These are phyloP conservation scores for Chytridiales sp. DNA, from an alignment of 371 early-diverging fungal genomes.

Conservation along the genomic window DNA sequence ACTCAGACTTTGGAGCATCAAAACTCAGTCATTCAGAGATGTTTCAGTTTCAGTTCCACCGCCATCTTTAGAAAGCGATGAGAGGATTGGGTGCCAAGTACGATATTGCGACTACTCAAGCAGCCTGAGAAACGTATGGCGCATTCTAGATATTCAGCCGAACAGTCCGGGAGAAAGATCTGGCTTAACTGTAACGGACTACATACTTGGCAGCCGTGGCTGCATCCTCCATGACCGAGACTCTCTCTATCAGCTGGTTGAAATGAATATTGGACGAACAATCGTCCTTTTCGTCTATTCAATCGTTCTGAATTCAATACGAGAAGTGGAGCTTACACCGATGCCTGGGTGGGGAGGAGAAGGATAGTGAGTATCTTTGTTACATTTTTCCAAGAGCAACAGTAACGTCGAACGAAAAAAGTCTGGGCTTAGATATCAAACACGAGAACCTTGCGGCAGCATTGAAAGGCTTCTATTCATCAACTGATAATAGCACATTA, in stretches of 20 bases:
- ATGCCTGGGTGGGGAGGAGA: slow-evolving; percentile 24
- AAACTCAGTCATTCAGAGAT: no score
- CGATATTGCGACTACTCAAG: no score
- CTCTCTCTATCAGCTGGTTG: slow-evolving; percentile 15
- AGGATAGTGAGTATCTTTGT: slow-evolving; percentile 21
- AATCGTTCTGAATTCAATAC: slow-evolving; percentile 17
- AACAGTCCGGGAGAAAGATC: slow-evolving; percentile 25
- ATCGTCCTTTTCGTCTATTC: slow-evolving; percentile 14
- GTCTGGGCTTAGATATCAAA: no score
- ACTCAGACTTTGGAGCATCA: no score
- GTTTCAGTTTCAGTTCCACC: no score
- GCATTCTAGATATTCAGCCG: slow-evolving; percentile 14
- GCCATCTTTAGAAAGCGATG: no score
- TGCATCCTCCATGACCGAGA: slow-evolving; percentile 11
- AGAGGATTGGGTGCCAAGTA: no score
- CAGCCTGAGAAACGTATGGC: slow-evolving; percentile 13
- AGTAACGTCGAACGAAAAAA: no score
- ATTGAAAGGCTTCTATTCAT: no score
- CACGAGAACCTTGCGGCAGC: no score
- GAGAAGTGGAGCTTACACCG: slow-evolving; percentile 16
- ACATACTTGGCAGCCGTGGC: slow-evolving; percentile 11
- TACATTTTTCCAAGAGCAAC: neutral
- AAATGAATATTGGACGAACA: slow-evolving; percentile 15
- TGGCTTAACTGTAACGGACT: slow-evolving; percentile 22
- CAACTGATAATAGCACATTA: no score